Evolutionary conservation across 2,329 filamentous ascomycete species (phyloP), one percentile per base, ranked within the genome.

Genomic region (Aspergillus quadrilineatus): DNA sequence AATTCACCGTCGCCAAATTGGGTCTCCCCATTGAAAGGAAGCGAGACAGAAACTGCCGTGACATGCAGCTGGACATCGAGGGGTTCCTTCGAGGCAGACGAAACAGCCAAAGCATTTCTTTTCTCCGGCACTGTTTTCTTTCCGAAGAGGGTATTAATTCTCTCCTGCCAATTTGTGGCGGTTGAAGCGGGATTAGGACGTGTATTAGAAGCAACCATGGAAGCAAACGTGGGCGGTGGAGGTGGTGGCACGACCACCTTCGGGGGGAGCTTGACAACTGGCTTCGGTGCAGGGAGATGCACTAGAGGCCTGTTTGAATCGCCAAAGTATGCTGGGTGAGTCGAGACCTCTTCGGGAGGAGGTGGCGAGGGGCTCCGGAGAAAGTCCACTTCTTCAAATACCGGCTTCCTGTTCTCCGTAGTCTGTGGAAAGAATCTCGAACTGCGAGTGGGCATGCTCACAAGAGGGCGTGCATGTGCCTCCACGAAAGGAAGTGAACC

Each of bases 261-360:
- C 6, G 89, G 90, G 3, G 90, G 92, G 4, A 97, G 81, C 68
- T 88, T 91, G 10, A 97, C 92, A 28, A 91, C 83, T 32, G 90
- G 90, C 53, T 87, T 83, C 12, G 82, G 81, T 30, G 72, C 77
- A 2, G 85, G 85, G 41, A 87, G 74, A 63, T 80, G 81, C 47
- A 87, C 84, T 43, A 81, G 67, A 3, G 85, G 84, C 39, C 79
- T 77, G 30, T 69, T 71, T 10, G 69, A 70, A 59, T 81, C 76
- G 37, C 80, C 78, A 54, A 75, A 77, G 63, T 82, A 83, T 3
- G 78, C 84, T 14, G 84, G 84, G 65, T 87, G 76, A 51, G 77
- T 78, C 4, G 80, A 80, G 64, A 74, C 63, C 55, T 78, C 76
- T 62, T 87, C 85, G 4, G 85, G 84, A 6, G 84, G 84, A 34